Conservation (phyloP, 140 eudicot genomes). For the Oenanthe javanica region DNA sequence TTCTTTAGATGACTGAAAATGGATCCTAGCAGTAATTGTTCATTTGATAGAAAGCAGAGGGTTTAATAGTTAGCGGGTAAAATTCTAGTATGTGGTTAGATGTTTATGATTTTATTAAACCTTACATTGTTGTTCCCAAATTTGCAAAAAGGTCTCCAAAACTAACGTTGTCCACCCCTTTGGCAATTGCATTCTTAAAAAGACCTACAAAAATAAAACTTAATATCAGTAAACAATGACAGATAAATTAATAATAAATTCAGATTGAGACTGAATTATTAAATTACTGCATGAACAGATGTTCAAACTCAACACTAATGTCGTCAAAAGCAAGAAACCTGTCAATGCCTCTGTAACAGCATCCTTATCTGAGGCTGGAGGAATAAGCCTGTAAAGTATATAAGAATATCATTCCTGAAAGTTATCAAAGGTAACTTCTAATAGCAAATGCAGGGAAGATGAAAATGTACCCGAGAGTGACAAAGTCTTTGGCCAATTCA, state of each 20-base stretch:
- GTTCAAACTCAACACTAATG: background rate
- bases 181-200: constrained; percentile 73
- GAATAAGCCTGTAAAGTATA: constrained; percentile 66
- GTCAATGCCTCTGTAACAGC: constrained; percentile 92
- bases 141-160: constrained; percentile 92
- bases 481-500: constrained; percentile 84
- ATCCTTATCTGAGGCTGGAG: constrained; percentile 83
- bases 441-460: constrained; percentile 15
- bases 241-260: background rate
- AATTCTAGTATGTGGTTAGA: background rate
- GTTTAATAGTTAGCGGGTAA: background rate
- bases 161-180: constrained; percentile 84
- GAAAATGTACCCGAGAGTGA: constrained; percentile 81
- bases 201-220: constrained; percentile 41
- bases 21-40: background rate
- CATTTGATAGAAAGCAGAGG: background rate
- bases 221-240: background rate
- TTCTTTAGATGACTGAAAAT: background rate
- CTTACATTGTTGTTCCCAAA: constrained; percentile 87
- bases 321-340: constrained; percentile 39
- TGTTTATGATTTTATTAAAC: background rate
- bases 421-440: background rate
- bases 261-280: background rate
- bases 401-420: constrained; percentile 9
- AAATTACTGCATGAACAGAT: background rate